Evolutionary conservation across 1,284 basidiomycete genomes (phyloP).

Genomic region (Schizophyllum amplum): DNA sequence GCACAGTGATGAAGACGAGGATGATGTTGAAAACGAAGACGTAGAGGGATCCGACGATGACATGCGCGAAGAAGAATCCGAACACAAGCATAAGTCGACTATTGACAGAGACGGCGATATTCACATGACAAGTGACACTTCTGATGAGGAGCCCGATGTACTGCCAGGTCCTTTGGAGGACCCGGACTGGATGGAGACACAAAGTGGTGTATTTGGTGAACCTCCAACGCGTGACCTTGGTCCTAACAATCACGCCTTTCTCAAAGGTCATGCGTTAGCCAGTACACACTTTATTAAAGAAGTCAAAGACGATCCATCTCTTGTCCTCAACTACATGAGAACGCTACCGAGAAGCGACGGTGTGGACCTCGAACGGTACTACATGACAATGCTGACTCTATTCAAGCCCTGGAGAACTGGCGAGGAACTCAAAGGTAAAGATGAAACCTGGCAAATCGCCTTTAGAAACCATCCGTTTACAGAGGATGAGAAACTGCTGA

Average conservation of each 20-base stretch:
- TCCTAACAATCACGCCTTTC: not conserved
- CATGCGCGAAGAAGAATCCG: not conserved
- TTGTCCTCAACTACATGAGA: not conserved
- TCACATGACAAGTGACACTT: no score
- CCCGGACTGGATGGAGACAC: no score
- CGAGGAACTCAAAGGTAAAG: not conserved
- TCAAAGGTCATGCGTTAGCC: not conserved
- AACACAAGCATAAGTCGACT: not conserved
- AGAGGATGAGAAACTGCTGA: not conserved
- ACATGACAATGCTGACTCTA: not conserved
- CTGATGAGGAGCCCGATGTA: not conserved
- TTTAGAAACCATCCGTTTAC: not conserved
- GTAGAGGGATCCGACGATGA: not conserved
- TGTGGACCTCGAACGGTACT: not conserved
- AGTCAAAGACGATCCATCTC: not conserved
- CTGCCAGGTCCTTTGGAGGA: not conserved
- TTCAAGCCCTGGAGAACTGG: not conserved
- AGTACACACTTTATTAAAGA: not conserved
- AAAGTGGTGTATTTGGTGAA: not conserved
- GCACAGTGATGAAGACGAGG: not conserved
- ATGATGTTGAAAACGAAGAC: not conserved
- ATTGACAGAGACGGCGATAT: no score
- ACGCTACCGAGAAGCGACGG: not conserved
- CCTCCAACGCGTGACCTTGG: not conserved
- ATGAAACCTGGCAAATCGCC: not conserved